phyloP scores from a whole-genome alignment of 1,284 basidiomycete species.

The Thecaphora thlaspeos region DNA sequence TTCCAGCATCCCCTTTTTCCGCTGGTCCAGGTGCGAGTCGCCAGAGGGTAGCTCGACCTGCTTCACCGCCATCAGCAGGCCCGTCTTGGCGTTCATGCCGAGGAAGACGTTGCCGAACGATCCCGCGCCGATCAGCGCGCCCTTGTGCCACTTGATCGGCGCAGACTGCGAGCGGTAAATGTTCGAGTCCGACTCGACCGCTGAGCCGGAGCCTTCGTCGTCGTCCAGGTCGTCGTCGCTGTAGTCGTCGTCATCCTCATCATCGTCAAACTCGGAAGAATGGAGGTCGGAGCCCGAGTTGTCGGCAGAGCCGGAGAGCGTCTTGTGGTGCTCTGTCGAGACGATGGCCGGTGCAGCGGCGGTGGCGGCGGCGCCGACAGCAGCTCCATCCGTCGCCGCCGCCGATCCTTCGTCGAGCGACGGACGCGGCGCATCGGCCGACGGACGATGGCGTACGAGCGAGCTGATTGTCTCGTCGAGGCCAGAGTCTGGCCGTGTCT shows the following conservation, averaged over 20 bases:
- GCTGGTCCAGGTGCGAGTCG: constrained; percentile 82
- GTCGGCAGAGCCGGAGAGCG: no score
- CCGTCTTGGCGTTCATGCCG: constrained; percentile 92
- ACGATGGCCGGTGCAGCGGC: constrained; percentile 36
- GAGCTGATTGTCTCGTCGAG: constrained; percentile 9
- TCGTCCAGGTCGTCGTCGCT: constrained; percentile 48
- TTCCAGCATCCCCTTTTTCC: constrained; percentile 90
- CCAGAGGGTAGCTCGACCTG: constrained; percentile 92
- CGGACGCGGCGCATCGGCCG: background rate
- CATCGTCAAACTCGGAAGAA: constrained; percentile 3
- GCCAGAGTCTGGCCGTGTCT: constrained; percentile 52
- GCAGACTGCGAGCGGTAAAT: constrained; percentile 16
- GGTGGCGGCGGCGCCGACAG: constrained; percentile 48
- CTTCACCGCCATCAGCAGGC: constrained; percentile 97
- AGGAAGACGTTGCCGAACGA: constrained; percentile 64
- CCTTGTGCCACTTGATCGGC: constrained; percentile 97
- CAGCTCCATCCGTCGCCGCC: background rate
- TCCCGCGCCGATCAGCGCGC: constrained; percentile 93
- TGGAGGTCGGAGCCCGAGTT: background rate
- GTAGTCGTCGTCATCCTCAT: constrained; percentile 24
- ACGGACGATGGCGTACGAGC: background rate
- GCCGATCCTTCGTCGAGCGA: background rate
- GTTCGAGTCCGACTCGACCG: constrained; percentile 6
- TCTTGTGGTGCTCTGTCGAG: no score
- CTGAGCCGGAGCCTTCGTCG: constrained; percentile 1